A percentile compares a stretch with the other conserved stretches of the same genome.
Evolutionary conservation across 2,329 filamentous ascomycete genomes (phyloP).

Genomic region (Fusarium setosum): DNA sequence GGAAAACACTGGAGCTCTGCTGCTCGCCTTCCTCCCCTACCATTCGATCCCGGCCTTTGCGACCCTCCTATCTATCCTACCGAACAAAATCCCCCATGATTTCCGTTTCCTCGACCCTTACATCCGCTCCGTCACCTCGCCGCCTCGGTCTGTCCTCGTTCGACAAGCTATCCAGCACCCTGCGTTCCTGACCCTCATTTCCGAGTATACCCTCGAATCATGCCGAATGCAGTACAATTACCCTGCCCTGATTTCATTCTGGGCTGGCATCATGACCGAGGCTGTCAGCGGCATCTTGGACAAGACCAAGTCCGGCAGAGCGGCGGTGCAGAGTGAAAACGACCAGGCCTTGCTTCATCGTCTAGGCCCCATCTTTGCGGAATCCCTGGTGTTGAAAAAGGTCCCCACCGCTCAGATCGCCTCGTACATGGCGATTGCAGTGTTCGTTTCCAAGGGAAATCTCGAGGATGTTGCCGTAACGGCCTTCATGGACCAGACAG

Average conservation of each 20-base stretch:
- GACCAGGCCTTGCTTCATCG: constrained; percentile 80
- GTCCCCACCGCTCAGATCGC: constrained; percentile 84
- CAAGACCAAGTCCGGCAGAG: constrained; percentile 78
- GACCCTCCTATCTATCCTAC: constrained; percentile 88
- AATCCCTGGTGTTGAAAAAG: constrained; percentile 80
- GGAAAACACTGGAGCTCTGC: constrained; percentile 81
- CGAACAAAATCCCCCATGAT: constrained; percentile 76
- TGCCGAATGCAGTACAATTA: constrained; percentile 80
- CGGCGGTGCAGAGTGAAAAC: constrained; percentile 80
- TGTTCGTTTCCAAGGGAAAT: constrained; percentile 85
- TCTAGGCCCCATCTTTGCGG: constrained; percentile 77
- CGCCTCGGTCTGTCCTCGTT: constrained; percentile 84
- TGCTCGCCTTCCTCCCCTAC: constrained; percentile 92
- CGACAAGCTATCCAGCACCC: constrained; percentile 85
- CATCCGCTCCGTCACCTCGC: constrained; percentile 78
- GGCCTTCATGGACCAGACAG: constrained; percentile 89
- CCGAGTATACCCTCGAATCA: constrained; percentile 80
- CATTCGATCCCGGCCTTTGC: constrained; percentile 88
- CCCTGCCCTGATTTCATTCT: constrained; percentile 85
- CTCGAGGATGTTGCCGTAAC: constrained; percentile 85
- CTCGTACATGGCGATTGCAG: constrained; percentile 90
- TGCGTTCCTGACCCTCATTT: constrained; percentile 80
- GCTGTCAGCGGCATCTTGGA: constrained; percentile 87
- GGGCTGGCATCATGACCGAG: constrained; percentile 89
- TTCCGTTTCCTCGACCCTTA: constrained; percentile 91